Percentiles rank a stretch among this genome's conserved stretches.
Evolutionary conservation across 805 yeast species (phyloP).

Genomic region (Zygoascus ofunaensis): DNA sequence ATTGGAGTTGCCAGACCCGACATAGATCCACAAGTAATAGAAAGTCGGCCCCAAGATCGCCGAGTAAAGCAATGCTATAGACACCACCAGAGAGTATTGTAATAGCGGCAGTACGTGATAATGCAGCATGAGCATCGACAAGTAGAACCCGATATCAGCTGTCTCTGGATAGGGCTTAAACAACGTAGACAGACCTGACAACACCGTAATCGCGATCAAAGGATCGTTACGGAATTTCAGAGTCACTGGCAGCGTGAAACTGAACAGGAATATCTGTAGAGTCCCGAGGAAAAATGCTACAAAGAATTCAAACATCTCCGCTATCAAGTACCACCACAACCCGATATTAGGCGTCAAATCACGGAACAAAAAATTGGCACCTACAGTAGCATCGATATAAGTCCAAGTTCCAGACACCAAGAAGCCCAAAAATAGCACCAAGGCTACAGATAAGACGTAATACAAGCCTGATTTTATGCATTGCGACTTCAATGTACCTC

Average conservation of each 20-base stretch:
- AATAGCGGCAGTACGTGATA: slow-evolving; percentile 34
- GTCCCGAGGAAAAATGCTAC: slow-evolving; percentile 72
- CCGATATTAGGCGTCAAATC: slow-evolving; percentile 88
- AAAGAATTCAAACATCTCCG: slow-evolving; percentile 89
- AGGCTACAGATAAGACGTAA: slow-evolving; percentile 12
- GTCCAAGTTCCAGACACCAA: slow-evolving; percentile 25
- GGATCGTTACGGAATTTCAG: slow-evolving; percentile 54
- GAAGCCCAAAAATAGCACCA: slow-evolving; percentile 21
- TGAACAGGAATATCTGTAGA: slow-evolving; percentile 64
- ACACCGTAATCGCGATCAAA: slow-evolving; percentile 43
- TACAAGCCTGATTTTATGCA: slow-evolving; percentile 8
- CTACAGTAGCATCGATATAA: slow-evolving; percentile 48
- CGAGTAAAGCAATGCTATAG: slow-evolving; percentile 46
- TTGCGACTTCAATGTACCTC: slow-evolving; percentile 7
- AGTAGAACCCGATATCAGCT: slow-evolving; percentile 59
- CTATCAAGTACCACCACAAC: slow-evolving; percentile 97
- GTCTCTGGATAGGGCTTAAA: slow-evolving; percentile 81
- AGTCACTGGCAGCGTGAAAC: slow-evolving; percentile 66
- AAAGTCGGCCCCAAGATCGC: slow-evolving; percentile 75
- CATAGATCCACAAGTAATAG: slow-evolving; percentile 86
- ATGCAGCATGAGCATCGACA: slow-evolving; percentile 41
- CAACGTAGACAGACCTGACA: slow-evolving; percentile 47
- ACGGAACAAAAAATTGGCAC: slow-evolving; percentile 42
- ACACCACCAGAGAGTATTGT: slow-evolving; percentile 40
- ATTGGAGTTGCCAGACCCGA: slow-evolving; percentile 92